These are phyloP conservation scores for Tolypocladium ophioglossoides DNA, from an alignment of 2,329 filamentous ascomycete genomes.

Conservation along the genomic window DNA sequence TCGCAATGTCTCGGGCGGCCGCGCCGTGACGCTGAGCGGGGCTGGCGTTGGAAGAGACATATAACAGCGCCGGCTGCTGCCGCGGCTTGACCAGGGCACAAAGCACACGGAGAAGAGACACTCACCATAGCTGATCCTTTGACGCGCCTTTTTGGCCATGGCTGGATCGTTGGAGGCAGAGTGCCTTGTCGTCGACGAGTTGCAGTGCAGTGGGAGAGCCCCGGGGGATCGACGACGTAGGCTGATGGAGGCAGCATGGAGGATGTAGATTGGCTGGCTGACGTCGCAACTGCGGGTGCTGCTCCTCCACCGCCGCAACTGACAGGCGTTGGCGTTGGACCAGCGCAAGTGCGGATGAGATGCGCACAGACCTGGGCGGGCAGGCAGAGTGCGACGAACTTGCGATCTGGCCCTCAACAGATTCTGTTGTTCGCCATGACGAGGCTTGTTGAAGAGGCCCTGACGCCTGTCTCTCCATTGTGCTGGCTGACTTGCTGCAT, in stretches of 20 bases:
- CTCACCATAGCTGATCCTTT: conserved; percentile 60
- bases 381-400: too few relatives aligned
- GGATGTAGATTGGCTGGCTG: neutral
- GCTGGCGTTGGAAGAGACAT: neutral
- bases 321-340: neutral
- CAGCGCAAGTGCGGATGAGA: too few relatives aligned
- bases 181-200: neutral
- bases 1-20: neutral
- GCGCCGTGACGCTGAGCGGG: neutral
- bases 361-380: neutral
- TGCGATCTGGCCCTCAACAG: too few relatives aligned
- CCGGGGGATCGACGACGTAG: too few relatives aligned
- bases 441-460: too few relatives aligned
- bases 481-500: too few relatives aligned
- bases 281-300: neutral
- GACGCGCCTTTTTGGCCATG: conserved; percentile 59
- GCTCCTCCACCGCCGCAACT: neutral
- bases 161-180: conserved; percentile 1
- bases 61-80: neutral
- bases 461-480: too few relatives aligned
- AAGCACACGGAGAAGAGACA: conserved; percentile 1
- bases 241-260: neutral
- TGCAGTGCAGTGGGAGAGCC: neutral
- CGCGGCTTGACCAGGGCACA: neutral
- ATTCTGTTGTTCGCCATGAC: too few relatives aligned